Evolutionary conservation across 2,329 filamentous ascomycete genomes (phyloP).

Genomic region (Aspergillus tamarii): DNA sequence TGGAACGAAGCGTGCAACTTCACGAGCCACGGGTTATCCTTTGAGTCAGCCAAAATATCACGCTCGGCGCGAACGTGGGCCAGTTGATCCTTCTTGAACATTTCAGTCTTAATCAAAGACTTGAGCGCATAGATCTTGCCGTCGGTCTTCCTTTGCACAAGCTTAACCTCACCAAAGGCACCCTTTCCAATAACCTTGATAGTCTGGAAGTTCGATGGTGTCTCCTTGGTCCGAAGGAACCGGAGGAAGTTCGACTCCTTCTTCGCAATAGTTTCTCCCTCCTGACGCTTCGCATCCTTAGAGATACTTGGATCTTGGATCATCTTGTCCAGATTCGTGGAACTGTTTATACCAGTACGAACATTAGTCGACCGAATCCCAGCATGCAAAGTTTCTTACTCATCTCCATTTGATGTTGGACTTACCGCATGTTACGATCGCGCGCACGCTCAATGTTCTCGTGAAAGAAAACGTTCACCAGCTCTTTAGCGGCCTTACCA

Average conservation of each 20-base stretch:
- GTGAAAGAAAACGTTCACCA: slow-evolving; percentile 85
- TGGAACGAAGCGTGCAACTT: slow-evolving; percentile 99
- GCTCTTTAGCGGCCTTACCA: slow-evolving; percentile 65
- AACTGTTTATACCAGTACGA: slow-evolving; percentile 56
- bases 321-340: slow-evolving; percentile 87
- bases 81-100: slow-evolving; percentile 99
- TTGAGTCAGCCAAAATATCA: slow-evolving; percentile 93
- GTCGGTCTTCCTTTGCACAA: slow-evolving; percentile 94
- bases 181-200: slow-evolving; percentile 99
- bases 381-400: background rate
- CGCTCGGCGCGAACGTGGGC: slow-evolving; percentile 96
- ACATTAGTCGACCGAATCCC: background rate
- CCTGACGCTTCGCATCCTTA: slow-evolving; percentile 76
- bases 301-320: slow-evolving; percentile 76
- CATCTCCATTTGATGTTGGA: slow-evolving; percentile 8
- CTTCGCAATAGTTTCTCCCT: slow-evolving; percentile 80
- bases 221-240: slow-evolving; percentile 90
- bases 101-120: slow-evolving; percentile 96
- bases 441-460: slow-evolving; percentile 95
- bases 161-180: slow-evolving; percentile 96
- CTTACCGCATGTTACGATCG: slow-evolving; percentile 90
- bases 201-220: slow-evolving; percentile 91
- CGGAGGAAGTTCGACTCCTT: slow-evolving; percentile 92
- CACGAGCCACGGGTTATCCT: slow-evolving; percentile 98
- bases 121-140: slow-evolving; percentile 98